A percentile compares a stretch with the other conserved stretches of the same genome.
Conservation (phyloP, 2,329 filamentous ascomycete genomes). For the Trichoderma sp. region DNA sequence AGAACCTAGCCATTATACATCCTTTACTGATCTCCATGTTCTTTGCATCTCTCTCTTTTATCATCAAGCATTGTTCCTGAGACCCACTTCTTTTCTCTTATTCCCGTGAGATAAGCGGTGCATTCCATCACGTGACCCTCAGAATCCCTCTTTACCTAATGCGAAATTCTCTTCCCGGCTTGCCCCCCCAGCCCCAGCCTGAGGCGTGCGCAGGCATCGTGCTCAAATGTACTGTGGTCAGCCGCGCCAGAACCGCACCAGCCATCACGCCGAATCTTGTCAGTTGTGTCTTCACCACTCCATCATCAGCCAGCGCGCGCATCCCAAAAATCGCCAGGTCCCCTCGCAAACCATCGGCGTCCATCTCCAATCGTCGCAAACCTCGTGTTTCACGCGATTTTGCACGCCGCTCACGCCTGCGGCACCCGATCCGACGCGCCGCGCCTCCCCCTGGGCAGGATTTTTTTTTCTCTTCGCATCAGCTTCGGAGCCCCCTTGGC, state of each 20-base stretch:
- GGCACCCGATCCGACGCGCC: slow-evolving; percentile 43
- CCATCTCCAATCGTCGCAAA: slow-evolving; percentile 55
- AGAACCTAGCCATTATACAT: too few relatives aligned
- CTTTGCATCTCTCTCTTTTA: not conserved
- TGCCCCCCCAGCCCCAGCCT: slow-evolving; percentile 19
- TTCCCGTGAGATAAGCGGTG: not conserved
- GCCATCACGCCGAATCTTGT: slow-evolving; percentile 51
- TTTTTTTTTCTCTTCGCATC: slow-evolving; percentile 35
- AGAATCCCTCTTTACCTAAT: not conserved
- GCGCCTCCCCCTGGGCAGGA: slow-evolving; percentile 42
- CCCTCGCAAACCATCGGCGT: slow-evolving; percentile 57
- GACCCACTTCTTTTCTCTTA: not conserved
- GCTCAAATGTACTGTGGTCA: slow-evolving; percentile 45
- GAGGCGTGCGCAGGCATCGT: slow-evolving; percentile 38
- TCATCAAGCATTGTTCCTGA: not conserved
- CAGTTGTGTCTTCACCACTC: slow-evolving; percentile 53
- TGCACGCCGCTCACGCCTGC: slow-evolving; percentile 45
- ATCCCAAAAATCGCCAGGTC: slow-evolving; percentile 61
- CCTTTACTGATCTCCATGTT: not conserved
- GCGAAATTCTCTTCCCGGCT: slow-evolving; percentile 3
- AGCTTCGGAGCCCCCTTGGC: slow-evolving; percentile 17
- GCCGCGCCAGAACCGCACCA: slow-evolving; percentile 42
- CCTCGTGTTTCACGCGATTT: slow-evolving; percentile 55
- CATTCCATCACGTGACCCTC: slow-evolving; percentile 1
- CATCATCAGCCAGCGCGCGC: slow-evolving; percentile 56